Percentiles rank a stretch among this genome's conserved stretches.
Conservation (phyloP, 768 basidiomycete genomes). For the Harrya chromipes region DNA sequence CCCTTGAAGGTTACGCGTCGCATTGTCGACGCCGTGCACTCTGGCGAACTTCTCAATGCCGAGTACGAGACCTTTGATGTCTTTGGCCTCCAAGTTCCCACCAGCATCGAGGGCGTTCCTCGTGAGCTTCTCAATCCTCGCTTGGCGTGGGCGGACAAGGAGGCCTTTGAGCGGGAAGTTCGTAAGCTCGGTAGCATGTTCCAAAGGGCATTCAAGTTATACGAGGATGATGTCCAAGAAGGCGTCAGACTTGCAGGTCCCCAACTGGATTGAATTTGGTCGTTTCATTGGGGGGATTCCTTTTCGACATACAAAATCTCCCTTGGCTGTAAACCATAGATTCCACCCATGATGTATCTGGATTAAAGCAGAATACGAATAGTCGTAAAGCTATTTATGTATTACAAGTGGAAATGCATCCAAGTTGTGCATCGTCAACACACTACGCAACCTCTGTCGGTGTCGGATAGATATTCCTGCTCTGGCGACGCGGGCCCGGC, state of each 20-base stretch:
- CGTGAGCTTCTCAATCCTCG: conserved; percentile 86
- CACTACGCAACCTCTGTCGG: conserved; percentile 15
- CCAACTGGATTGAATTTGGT: conserved; percentile 21
- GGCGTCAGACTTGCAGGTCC: conserved; percentile 86
- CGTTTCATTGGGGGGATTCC: background rate
- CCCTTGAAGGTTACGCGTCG: conserved; percentile 93
- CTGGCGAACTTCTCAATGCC: conserved; percentile 82
- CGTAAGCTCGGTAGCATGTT: conserved; percentile 92
- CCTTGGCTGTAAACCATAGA: conserved; percentile 9
- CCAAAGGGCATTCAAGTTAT: conserved; percentile 88
- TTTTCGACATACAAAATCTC: background rate
- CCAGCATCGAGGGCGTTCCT: conserved; percentile 78
- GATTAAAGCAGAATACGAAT: conserved; percentile 1
- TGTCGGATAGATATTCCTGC: conserved; percentile 6
- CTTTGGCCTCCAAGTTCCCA: conserved; percentile 87
- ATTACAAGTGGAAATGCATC: background rate
- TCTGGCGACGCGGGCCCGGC: background rate
- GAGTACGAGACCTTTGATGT: conserved; percentile 81
- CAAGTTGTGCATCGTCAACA: conserved; percentile 12
- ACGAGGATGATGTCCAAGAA: conserved; percentile 80
- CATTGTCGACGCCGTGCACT: conserved; percentile 97
- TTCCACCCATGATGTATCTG: background rate
- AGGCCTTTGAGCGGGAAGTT: conserved; percentile 86
- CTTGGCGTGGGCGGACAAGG: conserved; percentile 85
- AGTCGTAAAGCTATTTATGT: background rate